Conservation (phyloP, 805 yeast genomes). For the Kluyveromyces siamensis region DNA sequence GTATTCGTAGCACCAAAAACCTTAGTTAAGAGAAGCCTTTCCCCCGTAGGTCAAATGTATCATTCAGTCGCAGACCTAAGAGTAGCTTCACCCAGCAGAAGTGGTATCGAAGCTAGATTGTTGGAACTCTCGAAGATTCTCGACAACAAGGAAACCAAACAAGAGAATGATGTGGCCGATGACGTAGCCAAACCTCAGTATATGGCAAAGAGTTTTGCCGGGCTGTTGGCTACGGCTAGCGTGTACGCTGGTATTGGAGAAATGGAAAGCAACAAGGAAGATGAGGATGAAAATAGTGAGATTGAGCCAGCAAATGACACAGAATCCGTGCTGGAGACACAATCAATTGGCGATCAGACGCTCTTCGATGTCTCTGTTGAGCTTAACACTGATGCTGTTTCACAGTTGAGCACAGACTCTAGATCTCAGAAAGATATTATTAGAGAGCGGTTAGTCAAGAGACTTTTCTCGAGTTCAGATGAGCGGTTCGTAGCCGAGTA, state of each 20-base stretch:
- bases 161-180: conserved; percentile 14
- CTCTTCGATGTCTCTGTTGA: conserved; percentile 26
- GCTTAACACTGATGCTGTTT: conserved; percentile 7
- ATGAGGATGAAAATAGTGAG: conserved; percentile 8
- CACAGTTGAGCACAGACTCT: conserved; percentile 8
- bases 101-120: neutral
- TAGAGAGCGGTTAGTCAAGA: conserved; percentile 27
- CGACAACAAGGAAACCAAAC: conserved; percentile 2
- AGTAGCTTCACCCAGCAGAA: neutral
- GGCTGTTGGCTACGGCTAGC: conserved; percentile 48
- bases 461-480: conserved; percentile 40
- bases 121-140: neutral
- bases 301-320: conserved; percentile 13
- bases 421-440: conserved; percentile 30
- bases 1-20: conserved; percentile 1
- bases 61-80: conserved; percentile 4
- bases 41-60: conserved; percentile 7
- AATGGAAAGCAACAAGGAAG: conserved; percentile 14
- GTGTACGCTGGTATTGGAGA: conserved; percentile 35
- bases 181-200: conserved; percentile 33
- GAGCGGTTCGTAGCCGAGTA: conserved; percentile 55
- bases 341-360: conserved; percentile 10
- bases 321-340: conserved; percentile 10
- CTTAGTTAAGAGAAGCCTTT: conserved; percentile 3
- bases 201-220: conserved; percentile 45